Evolutionary conservation across 768 basidiomycete species (phyloP).

Genomic region (Butyriboletus loyo): DNA sequence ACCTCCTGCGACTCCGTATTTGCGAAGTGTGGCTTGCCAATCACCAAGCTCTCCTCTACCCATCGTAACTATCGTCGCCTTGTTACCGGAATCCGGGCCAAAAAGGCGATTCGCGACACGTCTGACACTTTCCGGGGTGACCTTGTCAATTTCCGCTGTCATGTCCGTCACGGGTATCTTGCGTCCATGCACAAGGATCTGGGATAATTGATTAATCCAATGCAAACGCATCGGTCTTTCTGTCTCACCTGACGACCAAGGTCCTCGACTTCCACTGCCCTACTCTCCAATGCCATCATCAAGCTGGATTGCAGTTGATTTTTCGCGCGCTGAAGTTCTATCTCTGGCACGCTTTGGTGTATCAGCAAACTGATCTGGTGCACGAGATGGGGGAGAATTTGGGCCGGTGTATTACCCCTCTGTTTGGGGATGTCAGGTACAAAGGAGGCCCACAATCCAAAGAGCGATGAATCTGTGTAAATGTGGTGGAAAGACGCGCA

Average conservation of each 20-base stretch:
- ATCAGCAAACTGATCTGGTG: conserved; percentile 84
- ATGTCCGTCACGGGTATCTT: conserved; percentile 89
- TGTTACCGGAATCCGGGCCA: conserved; percentile 55
- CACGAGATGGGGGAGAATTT: conserved; percentile 80
- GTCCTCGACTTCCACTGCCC: conserved; percentile 83
- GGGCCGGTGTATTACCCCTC: conserved; percentile 58
- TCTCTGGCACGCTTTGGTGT: conserved; percentile 59
- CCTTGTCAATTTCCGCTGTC: conserved; percentile 79
- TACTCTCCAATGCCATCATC: conserved; percentile 92
- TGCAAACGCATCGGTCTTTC: neutral
- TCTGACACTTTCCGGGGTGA: conserved; percentile 66
- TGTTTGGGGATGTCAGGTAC: conserved; percentile 57
- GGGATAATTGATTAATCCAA: conserved; percentile 3
- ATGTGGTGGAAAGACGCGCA: conserved; percentile 98
- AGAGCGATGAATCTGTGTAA: conserved; percentile 90
- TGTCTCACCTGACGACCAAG: conserved; percentile 77
- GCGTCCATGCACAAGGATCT: conserved; percentile 84
- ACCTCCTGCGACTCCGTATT: conserved; percentile 59
- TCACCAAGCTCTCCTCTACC: conserved; percentile 76
- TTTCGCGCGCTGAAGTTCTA: conserved; percentile 83
- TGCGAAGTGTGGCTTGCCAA: conserved; percentile 58
- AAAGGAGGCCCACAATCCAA: conserved; percentile 88
- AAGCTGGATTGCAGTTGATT: conserved; percentile 92
- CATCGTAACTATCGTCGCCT: conserved; percentile 80
- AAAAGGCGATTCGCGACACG: conserved; percentile 78